Conservation (phyloP, 1,284 basidiomycete genomes). For the Trametes sp. region DNA sequence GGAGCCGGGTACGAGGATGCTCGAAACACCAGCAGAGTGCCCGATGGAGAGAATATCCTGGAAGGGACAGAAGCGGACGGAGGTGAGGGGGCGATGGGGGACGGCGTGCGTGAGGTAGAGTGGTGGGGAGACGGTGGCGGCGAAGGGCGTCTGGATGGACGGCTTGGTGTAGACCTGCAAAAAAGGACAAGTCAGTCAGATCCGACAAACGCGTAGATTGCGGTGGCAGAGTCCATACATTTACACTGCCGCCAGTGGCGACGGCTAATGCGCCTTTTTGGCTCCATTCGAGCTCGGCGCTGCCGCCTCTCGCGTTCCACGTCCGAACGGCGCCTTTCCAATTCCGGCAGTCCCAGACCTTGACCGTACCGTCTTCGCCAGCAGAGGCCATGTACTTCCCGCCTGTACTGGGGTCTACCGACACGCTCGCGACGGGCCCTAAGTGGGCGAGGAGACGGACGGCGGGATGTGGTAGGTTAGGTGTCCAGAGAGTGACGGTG, state of each 20-base stretch:
- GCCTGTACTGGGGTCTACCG: constrained; percentile 83
- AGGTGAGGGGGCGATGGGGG: constrained; percentile 71
- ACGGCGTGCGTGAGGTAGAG: constrained; percentile 88
- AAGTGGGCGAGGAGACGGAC: constrained; percentile 93
- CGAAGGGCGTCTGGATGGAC: constrained; percentile 63
- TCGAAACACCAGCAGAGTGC: constrained; percentile 80
- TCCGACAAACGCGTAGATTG: not conserved
- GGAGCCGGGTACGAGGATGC: constrained; percentile 88
- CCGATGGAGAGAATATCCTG: constrained; percentile 90
- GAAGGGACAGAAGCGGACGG: constrained; percentile 88
- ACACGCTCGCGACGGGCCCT: constrained; percentile 85
- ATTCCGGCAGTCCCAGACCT: constrained; percentile 96
- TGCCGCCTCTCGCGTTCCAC: constrained; percentile 77
- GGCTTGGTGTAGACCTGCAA: constrained; percentile 74
- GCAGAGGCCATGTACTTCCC: constrained; percentile 93
- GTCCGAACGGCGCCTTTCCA: constrained; percentile 89
- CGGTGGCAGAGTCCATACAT: constrained; percentile 55
- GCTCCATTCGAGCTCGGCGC: constrained; percentile 77
- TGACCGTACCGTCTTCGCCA: constrained; percentile 89
- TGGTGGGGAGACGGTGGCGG: constrained; percentile 65
- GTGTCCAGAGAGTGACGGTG: constrained; percentile 95
- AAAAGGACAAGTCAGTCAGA: not conserved
- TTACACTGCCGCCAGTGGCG: constrained; percentile 82
- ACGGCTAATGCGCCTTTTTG: constrained; percentile 87
- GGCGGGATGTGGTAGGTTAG: constrained; percentile 90